Conservation (phyloP, 345 rosid genomes). For the Physaria fendleri region DNA sequence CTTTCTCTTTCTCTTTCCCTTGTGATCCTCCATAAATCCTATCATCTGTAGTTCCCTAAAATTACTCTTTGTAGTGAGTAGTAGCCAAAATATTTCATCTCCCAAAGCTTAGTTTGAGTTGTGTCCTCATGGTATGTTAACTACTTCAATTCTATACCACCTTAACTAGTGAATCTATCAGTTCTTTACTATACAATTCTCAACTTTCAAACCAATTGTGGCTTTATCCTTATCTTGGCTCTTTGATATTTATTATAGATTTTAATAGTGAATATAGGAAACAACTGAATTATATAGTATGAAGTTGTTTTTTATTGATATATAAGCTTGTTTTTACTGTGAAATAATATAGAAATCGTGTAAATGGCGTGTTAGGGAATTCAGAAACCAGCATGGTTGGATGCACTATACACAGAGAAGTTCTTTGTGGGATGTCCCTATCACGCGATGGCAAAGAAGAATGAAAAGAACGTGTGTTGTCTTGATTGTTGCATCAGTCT, state of each 20-base stretch:
- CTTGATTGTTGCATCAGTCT: conserved; percentile 87
- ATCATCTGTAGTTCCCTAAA: conserved; percentile 30
- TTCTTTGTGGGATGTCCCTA: conserved; percentile 70
- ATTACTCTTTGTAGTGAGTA: conserved; percentile 26
- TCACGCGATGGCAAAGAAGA: conserved; percentile 82
- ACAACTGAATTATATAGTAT: conserved; percentile 9
- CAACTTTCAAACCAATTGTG: not conserved
- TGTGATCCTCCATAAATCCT: conserved; percentile 65
- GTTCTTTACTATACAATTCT: conserved; percentile 4
- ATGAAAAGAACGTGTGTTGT: conserved; percentile 86
- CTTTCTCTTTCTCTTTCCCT: conserved; percentile 33
- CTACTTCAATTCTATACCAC: not conserved
- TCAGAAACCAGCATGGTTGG: conserved; percentile 91
- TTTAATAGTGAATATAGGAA: not conserved
- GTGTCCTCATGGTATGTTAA: conserved; percentile 49
- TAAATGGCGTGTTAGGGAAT: conserved; percentile 42
- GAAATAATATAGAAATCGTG: not conserved
- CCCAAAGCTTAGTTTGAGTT: conserved; percentile 21
- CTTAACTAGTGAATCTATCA: not conserved
- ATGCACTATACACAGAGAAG: conserved; percentile 70
- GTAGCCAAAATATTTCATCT: conserved; percentile 16
- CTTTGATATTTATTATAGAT: not conserved
- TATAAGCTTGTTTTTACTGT: not conserved
- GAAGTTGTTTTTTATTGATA: not conserved
- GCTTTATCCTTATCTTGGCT: not conserved